A percentile compares a stretch with the other conserved stretches of the same genome.
Conservation (phyloP, 2,329 filamentous ascomycete species). For the Daldinia sp. region DNA sequence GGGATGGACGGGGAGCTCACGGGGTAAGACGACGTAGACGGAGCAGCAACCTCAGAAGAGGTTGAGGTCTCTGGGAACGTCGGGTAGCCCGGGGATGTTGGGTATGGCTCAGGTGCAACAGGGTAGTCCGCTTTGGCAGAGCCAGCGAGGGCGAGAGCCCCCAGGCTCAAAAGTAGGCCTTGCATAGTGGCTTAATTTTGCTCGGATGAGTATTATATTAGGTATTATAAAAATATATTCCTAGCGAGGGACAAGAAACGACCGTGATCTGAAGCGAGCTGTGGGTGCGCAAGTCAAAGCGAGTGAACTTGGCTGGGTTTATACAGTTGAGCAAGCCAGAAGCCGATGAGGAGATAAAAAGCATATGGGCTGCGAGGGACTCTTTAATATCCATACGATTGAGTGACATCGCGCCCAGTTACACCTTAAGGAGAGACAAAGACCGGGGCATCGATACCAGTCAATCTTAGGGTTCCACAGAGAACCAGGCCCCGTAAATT, state of each 20-base stretch:
- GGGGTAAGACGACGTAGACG: conserved; percentile 4
- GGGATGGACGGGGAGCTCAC: conserved; percentile 7
- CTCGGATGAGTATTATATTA: conserved; percentile 25
- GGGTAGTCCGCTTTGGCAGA: conserved; percentile 33
- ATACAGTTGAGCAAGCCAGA: conserved; percentile 22
- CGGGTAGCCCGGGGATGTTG: conserved; percentile 23
- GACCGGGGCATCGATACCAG: conserved; percentile 27
- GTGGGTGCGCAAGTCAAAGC: conserved; percentile 31
- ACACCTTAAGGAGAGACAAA: conserved; percentile 7
- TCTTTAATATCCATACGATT: conserved; percentile 20
- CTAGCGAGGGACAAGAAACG: conserved; percentile 26
- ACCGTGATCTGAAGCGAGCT: conserved; percentile 19
- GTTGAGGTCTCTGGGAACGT: conserved; percentile 12
- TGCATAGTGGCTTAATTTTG: conserved; percentile 32
- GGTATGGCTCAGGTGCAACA: conserved; percentile 10
- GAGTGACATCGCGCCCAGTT: conserved; percentile 27
- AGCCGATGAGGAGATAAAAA: conserved; percentile 11
- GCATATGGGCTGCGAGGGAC: conserved; percentile 11
- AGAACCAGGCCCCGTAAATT: conserved; percentile 28
- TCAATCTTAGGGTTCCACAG: conserved; percentile 32
- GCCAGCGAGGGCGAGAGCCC: conserved; percentile 37
- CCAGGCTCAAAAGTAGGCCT: conserved; percentile 29
- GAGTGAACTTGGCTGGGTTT: conserved; percentile 36
- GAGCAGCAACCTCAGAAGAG: background rate
- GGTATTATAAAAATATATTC: conserved; percentile 17